A percentile compares a stretch with the other conserved stretches of the same genome.
Evolutionary conservation across 495 filamentous ascomycete genomes (phyloP).

Genomic region (Cladorrhinum samala): DNA sequence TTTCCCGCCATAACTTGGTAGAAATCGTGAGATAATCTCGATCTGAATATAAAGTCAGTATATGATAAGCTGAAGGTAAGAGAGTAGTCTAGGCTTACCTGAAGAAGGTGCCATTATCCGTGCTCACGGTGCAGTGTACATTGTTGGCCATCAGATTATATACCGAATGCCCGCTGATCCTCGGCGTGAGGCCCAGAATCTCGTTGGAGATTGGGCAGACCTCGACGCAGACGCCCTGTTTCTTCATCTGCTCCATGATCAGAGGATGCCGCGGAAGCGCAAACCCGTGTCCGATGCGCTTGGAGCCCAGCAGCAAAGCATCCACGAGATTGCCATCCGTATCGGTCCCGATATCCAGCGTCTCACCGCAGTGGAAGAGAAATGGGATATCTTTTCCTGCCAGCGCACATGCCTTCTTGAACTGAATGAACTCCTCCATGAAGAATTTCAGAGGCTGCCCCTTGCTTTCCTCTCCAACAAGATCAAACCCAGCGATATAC

Average conservation of each 20-base stretch:
- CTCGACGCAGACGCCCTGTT: conserved; percentile 76
- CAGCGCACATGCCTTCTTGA: conserved; percentile 63
- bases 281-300: conserved; percentile 89
- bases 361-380: conserved; percentile 92
- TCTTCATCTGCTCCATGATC: conserved; percentile 74
- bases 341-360: conserved; percentile 66
- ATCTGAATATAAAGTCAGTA: conserved; percentile 25
- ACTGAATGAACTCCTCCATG: conserved; percentile 72
- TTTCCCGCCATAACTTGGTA: conserved; percentile 51
- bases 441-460: conserved; percentile 66
- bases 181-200: conserved; percentile 50
- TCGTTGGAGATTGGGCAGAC: conserved; percentile 90
- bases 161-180: conserved; percentile 42
- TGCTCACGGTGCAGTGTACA: conserved; percentile 48
- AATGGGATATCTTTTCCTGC: conserved; percentile 80
- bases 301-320: conserved; percentile 73
- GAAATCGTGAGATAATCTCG: conserved; percentile 51
- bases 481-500: conserved; percentile 65
- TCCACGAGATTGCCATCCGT: conserved; percentile 85
- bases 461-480: conserved; percentile 78
- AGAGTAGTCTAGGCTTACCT: too few relatives aligned
- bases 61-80: not conserved
- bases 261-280: conserved; percentile 81
- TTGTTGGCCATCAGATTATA: conserved; percentile 46
- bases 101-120: conserved; percentile 52